Evolutionary conservation across 2,329 filamentous ascomycete species (phyloP).

Genomic region (Paecilomyces sp.): DNA sequence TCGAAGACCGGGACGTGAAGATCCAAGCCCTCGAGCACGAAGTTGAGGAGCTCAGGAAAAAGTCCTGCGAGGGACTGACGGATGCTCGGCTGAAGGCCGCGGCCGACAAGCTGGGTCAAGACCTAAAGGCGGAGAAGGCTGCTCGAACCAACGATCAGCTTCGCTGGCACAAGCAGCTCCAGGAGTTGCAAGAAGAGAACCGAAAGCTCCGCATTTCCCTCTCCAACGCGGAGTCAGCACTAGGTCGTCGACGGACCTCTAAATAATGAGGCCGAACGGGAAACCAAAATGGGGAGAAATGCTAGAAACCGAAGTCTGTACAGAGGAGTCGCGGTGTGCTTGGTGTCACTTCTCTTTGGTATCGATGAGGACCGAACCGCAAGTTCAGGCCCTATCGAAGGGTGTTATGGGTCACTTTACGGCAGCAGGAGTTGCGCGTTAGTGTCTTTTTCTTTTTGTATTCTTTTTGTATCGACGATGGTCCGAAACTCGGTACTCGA

Average conservation of each 20-base stretch:
- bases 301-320: background rate
- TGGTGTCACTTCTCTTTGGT: background rate
- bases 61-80: background rate
- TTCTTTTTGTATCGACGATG: background rate
- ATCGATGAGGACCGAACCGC: background rate
- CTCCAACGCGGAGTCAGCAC: constrained; percentile 7
- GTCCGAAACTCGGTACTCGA: background rate
- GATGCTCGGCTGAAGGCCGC: background rate
- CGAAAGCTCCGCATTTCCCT: constrained; percentile 11
- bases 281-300: background rate
- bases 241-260: background rate
- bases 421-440: too few species aligned
- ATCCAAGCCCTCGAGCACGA: constrained; percentile 3
- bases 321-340: background rate
- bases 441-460: background rate
- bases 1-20: background rate
- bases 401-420: background rate
- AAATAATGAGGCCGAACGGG: background rate
- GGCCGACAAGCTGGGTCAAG: constrained; percentile 4
- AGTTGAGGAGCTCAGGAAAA: constrained; percentile 3
- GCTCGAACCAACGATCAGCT: constrained; percentile 10
- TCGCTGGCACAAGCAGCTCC: constrained; percentile 6
- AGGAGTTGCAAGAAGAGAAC: constrained; percentile 10
- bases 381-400: background rate
- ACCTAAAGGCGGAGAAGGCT: constrained; percentile 7